These are phyloP conservation scores for Cutaneotrichosporon daszewskae DNA, from an alignment of 1,284 basidiomycete genomes.

Conservation along the genomic window DNA sequence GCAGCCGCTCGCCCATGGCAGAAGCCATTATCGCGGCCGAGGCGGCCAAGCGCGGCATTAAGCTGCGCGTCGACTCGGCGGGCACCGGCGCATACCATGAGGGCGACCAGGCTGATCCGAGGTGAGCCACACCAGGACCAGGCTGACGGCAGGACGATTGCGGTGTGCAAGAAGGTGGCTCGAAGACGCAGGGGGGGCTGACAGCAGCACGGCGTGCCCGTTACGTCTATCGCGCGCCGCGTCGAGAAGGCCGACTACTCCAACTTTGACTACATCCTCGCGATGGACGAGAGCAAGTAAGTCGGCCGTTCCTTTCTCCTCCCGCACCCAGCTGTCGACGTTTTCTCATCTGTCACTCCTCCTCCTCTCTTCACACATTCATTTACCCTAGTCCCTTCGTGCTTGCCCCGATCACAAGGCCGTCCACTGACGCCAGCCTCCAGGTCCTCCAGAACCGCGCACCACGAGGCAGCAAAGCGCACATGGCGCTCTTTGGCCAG, in stretches of 20 bases:
- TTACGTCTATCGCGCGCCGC: slow-evolving; percentile 44
- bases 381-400: too few relatives aligned
- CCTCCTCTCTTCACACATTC: background rate
- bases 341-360: background rate
- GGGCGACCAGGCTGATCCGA: slow-evolving; percentile 44
- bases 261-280: slow-evolving; percentile 50
- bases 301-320: slow-evolving; percentile 6
- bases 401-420: too few relatives aligned
- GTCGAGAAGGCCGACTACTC: slow-evolving; percentile 42
- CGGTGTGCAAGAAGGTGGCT: slow-evolving; percentile 42
- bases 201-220: slow-evolving; percentile 42
- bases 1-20: slow-evolving; percentile 47
- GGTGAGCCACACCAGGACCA: slow-evolving; percentile 23
- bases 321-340: background rate
- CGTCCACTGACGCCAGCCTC: slow-evolving; percentile 40
- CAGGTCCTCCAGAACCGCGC: slow-evolving; percentile 40
- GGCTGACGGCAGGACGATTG: slow-evolving; percentile 38
- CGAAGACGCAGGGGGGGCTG: background rate
- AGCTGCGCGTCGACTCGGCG: slow-evolving; percentile 43
- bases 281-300: slow-evolving; percentile 47
- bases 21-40: slow-evolving; percentile 46
- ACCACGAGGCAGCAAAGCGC: slow-evolving; percentile 28
- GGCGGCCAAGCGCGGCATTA: slow-evolving; percentile 25
- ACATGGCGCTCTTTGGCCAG: slow-evolving; percentile 36
- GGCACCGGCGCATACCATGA: slow-evolving; percentile 48